Evolutionary conservation across 176 grass and related monocot species (phyloP).

Genomic region (Echinochloa phyllopogon): DNA sequence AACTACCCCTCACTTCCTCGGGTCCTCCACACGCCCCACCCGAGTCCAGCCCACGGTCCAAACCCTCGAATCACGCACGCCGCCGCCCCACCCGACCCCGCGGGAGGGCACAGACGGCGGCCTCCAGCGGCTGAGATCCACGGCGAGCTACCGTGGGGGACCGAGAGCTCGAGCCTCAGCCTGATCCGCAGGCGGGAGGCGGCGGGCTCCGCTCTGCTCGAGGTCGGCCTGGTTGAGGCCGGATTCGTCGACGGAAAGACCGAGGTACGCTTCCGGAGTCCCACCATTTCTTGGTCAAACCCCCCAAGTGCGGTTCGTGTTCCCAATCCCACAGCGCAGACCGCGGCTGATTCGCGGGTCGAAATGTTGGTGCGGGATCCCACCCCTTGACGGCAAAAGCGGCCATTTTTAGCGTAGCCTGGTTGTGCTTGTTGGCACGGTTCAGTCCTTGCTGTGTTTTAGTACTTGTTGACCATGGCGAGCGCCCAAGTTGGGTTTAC

Average conservation of each 20-base stretch:
- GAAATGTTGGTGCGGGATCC: not conserved
- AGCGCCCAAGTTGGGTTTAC: not conserved
- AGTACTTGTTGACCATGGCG: constrained; percentile 1
- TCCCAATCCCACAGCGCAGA: too few species aligned
- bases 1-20: not conserved
- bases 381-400: not conserved
- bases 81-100: not conserved
- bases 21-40: not conserved
- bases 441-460: not conserved
- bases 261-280: constrained; percentile 4
- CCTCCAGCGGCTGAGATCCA: not conserved
- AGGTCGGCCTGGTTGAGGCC: not conserved
- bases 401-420: not conserved
- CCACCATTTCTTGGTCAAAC: not conserved
- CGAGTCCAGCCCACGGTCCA: constrained; percentile 43
- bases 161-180: not conserved
- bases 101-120: not conserved
- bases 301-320: not conserved
- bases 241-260: constrained; percentile 19
- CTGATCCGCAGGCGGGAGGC: constrained; percentile 6
- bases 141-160: not conserved
- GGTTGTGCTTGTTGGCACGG: not conserved
- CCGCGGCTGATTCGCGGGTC: constrained; percentile 17
- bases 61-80: constrained; percentile 26
- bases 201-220: not conserved